Percentiles rank a stretch among this genome's conserved stretches.
These are phyloP conservation scores for Diaporthe sp. DNA, from an alignment of 2,329 filamentous ascomycete genomes.

Conservation along the genomic window DNA sequence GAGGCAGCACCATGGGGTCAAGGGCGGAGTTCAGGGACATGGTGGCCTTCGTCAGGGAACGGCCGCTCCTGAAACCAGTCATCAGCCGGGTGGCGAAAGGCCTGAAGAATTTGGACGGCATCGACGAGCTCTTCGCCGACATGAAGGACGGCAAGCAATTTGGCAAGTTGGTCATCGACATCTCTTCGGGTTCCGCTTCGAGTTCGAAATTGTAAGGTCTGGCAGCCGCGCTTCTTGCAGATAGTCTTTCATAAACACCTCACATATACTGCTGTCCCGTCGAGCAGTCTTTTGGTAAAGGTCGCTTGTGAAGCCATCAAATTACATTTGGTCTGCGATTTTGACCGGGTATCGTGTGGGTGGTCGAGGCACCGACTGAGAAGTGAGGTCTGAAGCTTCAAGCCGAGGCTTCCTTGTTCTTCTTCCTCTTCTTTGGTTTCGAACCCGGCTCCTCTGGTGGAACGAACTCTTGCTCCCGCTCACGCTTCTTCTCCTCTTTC, in stretches of 20 bases:
- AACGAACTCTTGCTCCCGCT: conserved; percentile 88
- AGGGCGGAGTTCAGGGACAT: conserved; percentile 91
- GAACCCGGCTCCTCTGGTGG: conserved; percentile 83
- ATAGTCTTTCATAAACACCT: not conserved
- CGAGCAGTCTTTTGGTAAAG: not conserved
- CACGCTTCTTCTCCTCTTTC: conserved; percentile 89
- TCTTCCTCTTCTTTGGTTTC: conserved; percentile 76
- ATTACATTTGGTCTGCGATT: conserved; percentile 39
- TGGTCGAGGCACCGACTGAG: conserved; percentile 20
- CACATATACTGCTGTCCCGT: not conserved
- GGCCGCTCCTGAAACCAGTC: conserved; percentile 78
- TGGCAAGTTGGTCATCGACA: conserved; percentile 89
- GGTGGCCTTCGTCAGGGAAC: conserved; percentile 82
- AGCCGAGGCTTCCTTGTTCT: conserved; percentile 58
- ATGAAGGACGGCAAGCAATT: conserved; percentile 91
- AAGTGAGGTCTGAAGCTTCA: conserved; percentile 17
- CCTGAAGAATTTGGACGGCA: conserved; percentile 81
- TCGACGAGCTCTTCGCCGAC: conserved; percentile 87
- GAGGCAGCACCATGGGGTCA: conserved; percentile 92
- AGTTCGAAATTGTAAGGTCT: conserved; percentile 46
- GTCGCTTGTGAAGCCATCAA: conserved; percentile 17
- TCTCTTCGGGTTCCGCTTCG: conserved; percentile 55
- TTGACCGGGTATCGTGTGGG: conserved; percentile 41
- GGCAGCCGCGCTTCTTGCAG: not conserved
- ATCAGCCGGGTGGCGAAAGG: conserved; percentile 82